Base-by-base conservation (phyloP, 129 eudicot species). In the Helianthus annuus region DNA sequence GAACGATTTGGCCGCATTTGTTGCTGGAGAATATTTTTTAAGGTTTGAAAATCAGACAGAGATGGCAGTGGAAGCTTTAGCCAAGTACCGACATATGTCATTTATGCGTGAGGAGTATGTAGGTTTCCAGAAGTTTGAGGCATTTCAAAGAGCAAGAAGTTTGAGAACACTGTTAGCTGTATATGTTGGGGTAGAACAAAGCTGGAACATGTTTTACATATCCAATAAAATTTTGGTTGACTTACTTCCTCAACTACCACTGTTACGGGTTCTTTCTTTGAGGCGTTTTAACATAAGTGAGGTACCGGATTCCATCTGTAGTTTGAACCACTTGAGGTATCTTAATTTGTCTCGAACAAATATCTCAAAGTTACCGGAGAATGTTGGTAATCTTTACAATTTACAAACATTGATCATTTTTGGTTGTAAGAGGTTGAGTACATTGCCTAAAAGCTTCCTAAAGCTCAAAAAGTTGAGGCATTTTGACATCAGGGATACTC, bases 321-420 rank as follows among this genome's bases (percentile, higher is more conserved):
- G 32, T 68, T 3, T 68, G 48, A 51, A 68, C 48, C 73, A 68
- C 10, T 32, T 51, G 44, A n/a, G 73, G 16, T 51, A 68, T 77
- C 82, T 57, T 82, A 76, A 63, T 67, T 73, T 51, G 59, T 78
- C 77, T 42, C 11, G 1, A 6, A 78, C 81, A 12, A 0, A 8
- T 13, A 66, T 72, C 48, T 45, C 10, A 32, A 9, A 29, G 15
- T 68, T 68, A 7, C 73, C 73, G 0, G 48, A 68, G 0, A 68
- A 9, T 51, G 6, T 68, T 11, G 58, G 57, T 0, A 13, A 46
- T n/a, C 71, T 67, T 24, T 67, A 48, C 24, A 46, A 67, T 13
- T 7, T 67, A n/a, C 61, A 51, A 10, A 51, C 73, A n/a, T 32
- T 68, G 61, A 68, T 68, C 5, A 6, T 68, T 34, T 68, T 4